Evolutionary conservation across 78 protist genomes (phyloP).

Genomic region (Isochrysis galbana): DNA sequence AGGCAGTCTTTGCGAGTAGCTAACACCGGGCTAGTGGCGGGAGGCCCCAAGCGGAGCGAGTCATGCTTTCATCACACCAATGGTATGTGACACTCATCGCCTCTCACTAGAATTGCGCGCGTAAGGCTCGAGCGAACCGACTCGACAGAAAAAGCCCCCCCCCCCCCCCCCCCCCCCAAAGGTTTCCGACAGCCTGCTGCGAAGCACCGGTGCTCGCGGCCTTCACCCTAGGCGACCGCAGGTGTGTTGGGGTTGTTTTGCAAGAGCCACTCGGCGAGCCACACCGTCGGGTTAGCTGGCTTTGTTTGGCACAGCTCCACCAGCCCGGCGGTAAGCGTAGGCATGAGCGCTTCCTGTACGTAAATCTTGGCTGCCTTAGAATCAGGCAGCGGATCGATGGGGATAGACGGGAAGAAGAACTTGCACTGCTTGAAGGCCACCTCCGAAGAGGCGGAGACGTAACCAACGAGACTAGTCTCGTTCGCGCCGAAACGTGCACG

Average conservation of each 20-base stretch:
- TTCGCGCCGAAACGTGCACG: constrained; percentile 24
- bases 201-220: no score
- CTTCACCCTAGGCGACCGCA: no score
- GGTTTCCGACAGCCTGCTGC: no score
- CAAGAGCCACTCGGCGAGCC: constrained; percentile 4
- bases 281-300: not conserved
- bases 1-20: no score
- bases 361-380: not conserved
- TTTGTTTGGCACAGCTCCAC: not conserved
- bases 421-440: not conserved
- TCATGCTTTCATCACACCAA: no score
- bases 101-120: no score
- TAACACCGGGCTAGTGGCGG: no score
- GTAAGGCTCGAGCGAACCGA: no score
- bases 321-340: not conserved
- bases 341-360: not conserved
- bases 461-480: not conserved
- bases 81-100: no score
- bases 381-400: not conserved
- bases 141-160: no score
- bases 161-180: no score
- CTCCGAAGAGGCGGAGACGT: not conserved
- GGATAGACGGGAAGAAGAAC: constrained; percentile 18
- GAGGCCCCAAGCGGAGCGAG: no score
- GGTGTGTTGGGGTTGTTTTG: constrained; percentile 19